These are phyloP conservation scores for Colletotrichum nymphaeae DNA, from an alignment of 2,329 filamentous ascomycete species.

Conservation along the genomic window DNA sequence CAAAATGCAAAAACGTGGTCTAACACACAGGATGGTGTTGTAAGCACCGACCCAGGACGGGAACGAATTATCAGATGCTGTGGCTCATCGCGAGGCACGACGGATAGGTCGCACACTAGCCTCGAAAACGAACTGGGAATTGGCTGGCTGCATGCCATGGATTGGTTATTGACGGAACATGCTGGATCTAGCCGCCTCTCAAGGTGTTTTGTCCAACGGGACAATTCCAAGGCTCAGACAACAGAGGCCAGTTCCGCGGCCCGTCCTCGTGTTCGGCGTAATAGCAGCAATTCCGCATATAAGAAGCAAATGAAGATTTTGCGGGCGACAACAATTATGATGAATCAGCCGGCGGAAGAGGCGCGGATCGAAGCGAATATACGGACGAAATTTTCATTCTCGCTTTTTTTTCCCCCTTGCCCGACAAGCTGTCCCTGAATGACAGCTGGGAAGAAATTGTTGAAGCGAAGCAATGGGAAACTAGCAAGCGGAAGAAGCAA, in stretches of 20 bases:
- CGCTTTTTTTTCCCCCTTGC: not conserved
- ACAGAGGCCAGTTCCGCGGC: constrained; percentile 1
- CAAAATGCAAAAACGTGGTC: constrained; percentile 16
- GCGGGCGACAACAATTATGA: not conserved
- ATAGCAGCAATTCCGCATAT: not conserved
- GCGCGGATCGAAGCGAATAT: not conserved
- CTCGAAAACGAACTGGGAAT: not conserved
- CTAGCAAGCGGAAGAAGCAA: not conserved
- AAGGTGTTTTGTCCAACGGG: not conserved
- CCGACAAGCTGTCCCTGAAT: constrained; percentile 8
- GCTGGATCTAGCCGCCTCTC: not conserved
- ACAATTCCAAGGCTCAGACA: not conserved
- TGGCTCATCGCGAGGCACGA: not conserved
- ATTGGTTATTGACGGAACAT: constrained; percentile 10
- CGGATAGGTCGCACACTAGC: constrained; percentile 13
- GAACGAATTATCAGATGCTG: constrained; percentile 26
- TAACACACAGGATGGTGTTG: constrained; percentile 8
- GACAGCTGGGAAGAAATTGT: not conserved
- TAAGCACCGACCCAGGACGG: constrained; percentile 10
- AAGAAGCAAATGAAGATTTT: not conserved
- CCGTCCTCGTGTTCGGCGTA: constrained; percentile 22
- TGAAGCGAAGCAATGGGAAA: not conserved
- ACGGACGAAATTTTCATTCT: not conserved
- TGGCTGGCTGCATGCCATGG: not conserved
- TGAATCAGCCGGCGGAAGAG: not conserved